Percentiles rank a stretch among this genome's conserved stretches.
These are phyloP conservation scores for Aspergillus vadensis DNA, from an alignment of 2,329 filamentous ascomycete species.

Conservation along the genomic window DNA sequence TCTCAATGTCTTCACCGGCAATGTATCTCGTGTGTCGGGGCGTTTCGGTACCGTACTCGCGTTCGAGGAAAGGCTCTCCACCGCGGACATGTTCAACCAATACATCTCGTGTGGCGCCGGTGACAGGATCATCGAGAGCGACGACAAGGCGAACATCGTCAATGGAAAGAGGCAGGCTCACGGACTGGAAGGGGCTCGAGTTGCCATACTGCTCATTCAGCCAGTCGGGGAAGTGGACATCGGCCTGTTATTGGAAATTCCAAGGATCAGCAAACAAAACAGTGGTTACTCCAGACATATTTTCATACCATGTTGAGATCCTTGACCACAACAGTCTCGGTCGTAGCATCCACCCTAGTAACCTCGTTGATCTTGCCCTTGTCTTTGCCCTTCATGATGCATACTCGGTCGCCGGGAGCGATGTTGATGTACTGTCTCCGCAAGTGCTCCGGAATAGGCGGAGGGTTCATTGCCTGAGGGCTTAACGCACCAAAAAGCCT, in stretches of 20 bases:
- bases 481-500: constrained; percentile 62
- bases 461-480: constrained; percentile 36
- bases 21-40: constrained; percentile 57
- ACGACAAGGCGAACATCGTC: constrained; percentile 78
- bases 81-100: constrained; percentile 72
- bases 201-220: constrained; percentile 38
- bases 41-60: constrained; percentile 47
- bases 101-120: constrained; percentile 69
- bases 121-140: constrained; percentile 67
- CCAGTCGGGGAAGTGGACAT: constrained; percentile 45
- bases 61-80: constrained; percentile 54
- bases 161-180: constrained; percentile 64
- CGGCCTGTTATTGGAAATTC: constrained; percentile 35
- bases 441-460: constrained; percentile 44
- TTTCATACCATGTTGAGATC: constrained; percentile 62
- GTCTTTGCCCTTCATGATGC: constrained; percentile 74
- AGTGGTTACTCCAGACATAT: constrained; percentile 3
- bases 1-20: constrained; percentile 68
- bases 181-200: constrained; percentile 48
- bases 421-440: constrained; percentile 60
- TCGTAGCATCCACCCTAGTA: constrained; percentile 54
- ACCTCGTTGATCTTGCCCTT: constrained; percentile 84
- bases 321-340: constrained; percentile 63
- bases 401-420: constrained; percentile 73
- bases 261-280: neutral